phyloP scores from a whole-genome alignment of 345 rosid species.

The Draba incana region DNA sequence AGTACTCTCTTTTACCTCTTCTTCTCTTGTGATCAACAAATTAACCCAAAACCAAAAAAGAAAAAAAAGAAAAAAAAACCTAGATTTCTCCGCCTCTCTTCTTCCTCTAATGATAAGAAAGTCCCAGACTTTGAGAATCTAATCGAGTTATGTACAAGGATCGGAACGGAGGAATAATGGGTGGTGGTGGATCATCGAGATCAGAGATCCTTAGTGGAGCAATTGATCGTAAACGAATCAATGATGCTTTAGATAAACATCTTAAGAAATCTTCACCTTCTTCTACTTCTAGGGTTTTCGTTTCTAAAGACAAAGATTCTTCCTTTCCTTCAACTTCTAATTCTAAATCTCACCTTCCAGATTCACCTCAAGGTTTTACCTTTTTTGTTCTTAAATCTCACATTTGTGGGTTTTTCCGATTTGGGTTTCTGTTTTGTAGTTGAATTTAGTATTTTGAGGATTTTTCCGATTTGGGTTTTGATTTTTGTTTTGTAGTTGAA shows the following conservation, averaged over 20 bases:
- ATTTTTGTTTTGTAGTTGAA: slow-evolving; percentile 50
- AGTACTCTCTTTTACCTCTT: slow-evolving; percentile 31
- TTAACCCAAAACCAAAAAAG: not conserved
- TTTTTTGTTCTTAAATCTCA: slow-evolving; percentile 3
- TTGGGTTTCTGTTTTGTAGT: slow-evolving; percentile 42
- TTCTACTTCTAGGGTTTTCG: slow-evolving; percentile 72
- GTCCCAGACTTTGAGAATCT: slow-evolving; percentile 20
- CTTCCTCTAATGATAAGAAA: slow-evolving; percentile 23
- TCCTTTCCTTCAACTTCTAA: slow-evolving; percentile 77
- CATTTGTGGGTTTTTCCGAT: too few species aligned
- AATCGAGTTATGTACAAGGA: slow-evolving; percentile 59
- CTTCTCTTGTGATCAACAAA: slow-evolving; percentile 32
- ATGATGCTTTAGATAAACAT: slow-evolving; percentile 88
- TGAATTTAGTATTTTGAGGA: slow-evolving; percentile 28
- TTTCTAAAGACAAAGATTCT: slow-evolving; percentile 64
- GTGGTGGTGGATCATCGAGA: slow-evolving; percentile 78
- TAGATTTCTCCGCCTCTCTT: slow-evolving; percentile 49
- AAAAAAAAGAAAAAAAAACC: slow-evolving; percentile 24
- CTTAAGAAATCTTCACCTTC: slow-evolving; percentile 90
- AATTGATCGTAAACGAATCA: slow-evolving; percentile 84
- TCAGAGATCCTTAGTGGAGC: slow-evolving; percentile 73
- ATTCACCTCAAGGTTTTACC: slow-evolving; percentile 66
- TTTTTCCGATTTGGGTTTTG: not conserved
- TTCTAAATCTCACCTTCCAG: slow-evolving; percentile 68
- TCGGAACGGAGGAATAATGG: slow-evolving; percentile 64